Base-by-base conservation (phyloP, 116 monocot species). In the Dioscorea cayenensis region DNA sequence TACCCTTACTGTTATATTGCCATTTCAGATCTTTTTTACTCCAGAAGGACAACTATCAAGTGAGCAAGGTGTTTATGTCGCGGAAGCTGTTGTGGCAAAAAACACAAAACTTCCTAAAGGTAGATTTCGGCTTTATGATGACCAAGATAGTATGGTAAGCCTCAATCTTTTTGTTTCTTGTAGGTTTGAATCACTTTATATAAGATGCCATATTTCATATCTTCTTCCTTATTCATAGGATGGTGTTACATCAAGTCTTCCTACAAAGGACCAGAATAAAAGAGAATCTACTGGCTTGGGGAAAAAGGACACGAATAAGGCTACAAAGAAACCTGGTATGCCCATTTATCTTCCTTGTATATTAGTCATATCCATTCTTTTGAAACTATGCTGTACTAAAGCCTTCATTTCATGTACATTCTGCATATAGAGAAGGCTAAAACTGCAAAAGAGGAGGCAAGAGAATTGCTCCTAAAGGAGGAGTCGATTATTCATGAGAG, bases 1-100 rank as follows among this genome's bases (percentile, higher is more conserved):
- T 55, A 18, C n/a, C 19, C n/a, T 55, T 16, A n/a, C 14, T 18
- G 55, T 11, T 22, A 62, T 27, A 60, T 37, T 43, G 49, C 32
- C 49, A 38, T 17, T 68, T 19, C 84, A 99, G 94, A 78, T 99
- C 66, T 94, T 89, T 79, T 79, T 80, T 80, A 99, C 94, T 35
- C 99, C 89, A 68, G 89, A 91, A 80, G 99, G 94, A 12, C 70
- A 81, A 72, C 72, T 99, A 43, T 94, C 94, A 11, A 84, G 63
- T 65, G 99, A 99, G 75, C 89, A 85, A 76, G 99, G 99, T 72
- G 79, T 99, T 76, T 99, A 94, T 87, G 73, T 99, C 80, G 94
- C 94, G 18, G 99, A 99, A 74, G 71, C 89, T 68, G 74, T 99
- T 63, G 74, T 79, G 37, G 68, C 77, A 21, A 91, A 85, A 74